These are phyloP conservation scores for Aspergillus persii DNA, from an alignment of 2,329 filamentous ascomycete genomes.

Conservation along the genomic window DNA sequence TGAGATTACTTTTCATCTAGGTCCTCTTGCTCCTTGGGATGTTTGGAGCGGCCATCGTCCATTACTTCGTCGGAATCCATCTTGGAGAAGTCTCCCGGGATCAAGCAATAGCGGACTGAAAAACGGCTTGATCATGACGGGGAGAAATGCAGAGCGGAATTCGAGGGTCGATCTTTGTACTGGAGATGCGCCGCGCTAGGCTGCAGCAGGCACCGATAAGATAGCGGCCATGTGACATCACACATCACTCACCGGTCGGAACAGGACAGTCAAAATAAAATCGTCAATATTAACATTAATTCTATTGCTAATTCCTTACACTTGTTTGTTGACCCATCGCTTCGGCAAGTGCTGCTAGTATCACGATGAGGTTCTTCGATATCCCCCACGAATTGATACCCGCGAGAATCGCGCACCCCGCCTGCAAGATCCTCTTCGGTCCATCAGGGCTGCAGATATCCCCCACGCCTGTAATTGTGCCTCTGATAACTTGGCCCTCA, in stretches of 20 bases:
- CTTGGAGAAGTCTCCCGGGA: neutral
- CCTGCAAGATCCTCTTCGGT: slow-evolving; percentile 36
- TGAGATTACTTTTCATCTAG: slow-evolving; percentile 32
- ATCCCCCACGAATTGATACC: slow-evolving; percentile 36
- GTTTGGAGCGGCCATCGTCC: slow-evolving; percentile 14
- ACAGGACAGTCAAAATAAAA: neutral
- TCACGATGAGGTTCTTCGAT: slow-evolving; percentile 22
- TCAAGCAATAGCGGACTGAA: neutral
- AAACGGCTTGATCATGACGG: neutral
- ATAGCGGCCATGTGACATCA: slow-evolving; percentile 27
- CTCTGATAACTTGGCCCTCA: slow-evolving; percentile 50
- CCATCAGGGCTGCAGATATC: slow-evolving; percentile 45
- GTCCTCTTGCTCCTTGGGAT: slow-evolving; percentile 20
- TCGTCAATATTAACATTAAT: neutral
- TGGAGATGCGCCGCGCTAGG: slow-evolving; percentile 16
- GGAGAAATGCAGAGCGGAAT: neutral
- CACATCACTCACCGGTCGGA: neutral
- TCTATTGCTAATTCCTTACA: neutral
- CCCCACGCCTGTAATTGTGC: slow-evolving; percentile 53
- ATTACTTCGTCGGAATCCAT: slow-evolving; percentile 32
- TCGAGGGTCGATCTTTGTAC: neutral
- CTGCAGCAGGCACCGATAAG: slow-evolving; percentile 26
- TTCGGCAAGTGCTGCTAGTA: neutral
- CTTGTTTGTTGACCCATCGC: neutral
- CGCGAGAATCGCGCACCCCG: slow-evolving; percentile 41